Base-by-base conservation (phyloP, 768 basidiomycete genomes). In the Hebeloma cylindrosporum region DNA sequence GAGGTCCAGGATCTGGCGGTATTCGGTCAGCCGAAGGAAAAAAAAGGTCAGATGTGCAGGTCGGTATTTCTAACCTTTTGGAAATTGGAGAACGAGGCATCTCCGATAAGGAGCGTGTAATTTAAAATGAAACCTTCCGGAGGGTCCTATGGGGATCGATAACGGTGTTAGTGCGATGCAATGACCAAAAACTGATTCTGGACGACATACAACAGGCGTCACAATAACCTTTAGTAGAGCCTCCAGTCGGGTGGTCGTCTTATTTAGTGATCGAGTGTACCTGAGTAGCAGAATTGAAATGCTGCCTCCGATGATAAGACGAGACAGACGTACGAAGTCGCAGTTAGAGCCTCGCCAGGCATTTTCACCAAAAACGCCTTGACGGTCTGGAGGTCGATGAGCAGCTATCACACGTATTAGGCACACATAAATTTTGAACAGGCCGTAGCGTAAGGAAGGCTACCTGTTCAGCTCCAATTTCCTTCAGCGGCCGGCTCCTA, bases 401-500 rank as follows among this genome's bases (percentile, higher is more conserved):
- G 71, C 3, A 97, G 55, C 60, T 63, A 27, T 27, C 45, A 25
- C 17, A 11, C 17, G 9, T 10, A 44, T 36, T 22, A 32, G 16
- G 7, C 4, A 50, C 34, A 14, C 7, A 14, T 26, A 42, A 43
- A 13, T 7, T 13, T 22, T 3, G 25, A n/a, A n/a, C n/a, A 11
- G 7, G 8, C 4, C 8, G 20, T 9, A 29, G 30, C 27, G n/a
- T 40, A 21, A n/a, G n/a, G 28, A 33, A 7, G 0, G 18, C 7
- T 17, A 88, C 89, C 79, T 98, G 95, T 66, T 99, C 95, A 3
- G 95, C 95, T 5, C 95, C 94, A 25, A 88, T 88, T 63, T 95
- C 93, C 60, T 84, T 82, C 53, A 99, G 67, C 4, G 96, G 96
- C 30, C 93, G 74, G 61, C 93, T 94, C 64, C 83, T 84, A 14